Base-by-base conservation (phyloP, 2,329 filamentous ascomycete genomes). In the Colletotrichum simmondsii region DNA sequence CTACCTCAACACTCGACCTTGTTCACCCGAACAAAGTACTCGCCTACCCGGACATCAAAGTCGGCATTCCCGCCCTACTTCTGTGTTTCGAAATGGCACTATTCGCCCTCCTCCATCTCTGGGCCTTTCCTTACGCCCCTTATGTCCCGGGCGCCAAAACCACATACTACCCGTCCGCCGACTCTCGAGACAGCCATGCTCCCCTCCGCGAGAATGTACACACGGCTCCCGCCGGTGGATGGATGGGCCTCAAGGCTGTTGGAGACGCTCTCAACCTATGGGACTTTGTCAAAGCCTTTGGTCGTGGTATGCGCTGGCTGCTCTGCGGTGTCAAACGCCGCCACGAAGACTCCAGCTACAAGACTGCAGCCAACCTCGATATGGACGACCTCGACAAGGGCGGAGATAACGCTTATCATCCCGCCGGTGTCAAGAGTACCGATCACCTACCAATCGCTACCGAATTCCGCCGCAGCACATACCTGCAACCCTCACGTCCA, bases 71-170 rank as follows among this genome's bases (percentile, higher is more conserved):
- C 0, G 92, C 92, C 32, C 84, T 96, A 64, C 85, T 97, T 12
- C 89, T 97, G 28, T 95, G 93, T 79, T 85, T 97, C 53, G 95
- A 97, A 82, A 97, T 97, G 95, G 90, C 93, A 10, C 84, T 94
- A 35, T 97, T 97, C 78, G 86, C 93, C 22, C 79, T 95, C 57
- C 83, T 97, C 65, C 95, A 97, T 80, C 83, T 97, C 19, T 97
- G 92, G 87, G 94, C 95, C 2, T 98, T 97, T 79, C 89, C 93
- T 1, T 97, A 92, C 86, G 87, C 87, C 68, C 91, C 91, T 1
- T 98, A 97, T 81, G 85, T 82, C 26, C 81, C 82, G 24, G 79
- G 80, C 32, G 84, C 85, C 24, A 86, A 83, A 63, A 77, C 80
- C 37, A 82, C 81, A n/a, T 87, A 84, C 71, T 89, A 89, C 73